Evolutionary conservation across 495 filamentous ascomycete genomes (phyloP), one percentile per base, ranked within the genome.

Genomic region (Lepidopterella palustris): DNA sequence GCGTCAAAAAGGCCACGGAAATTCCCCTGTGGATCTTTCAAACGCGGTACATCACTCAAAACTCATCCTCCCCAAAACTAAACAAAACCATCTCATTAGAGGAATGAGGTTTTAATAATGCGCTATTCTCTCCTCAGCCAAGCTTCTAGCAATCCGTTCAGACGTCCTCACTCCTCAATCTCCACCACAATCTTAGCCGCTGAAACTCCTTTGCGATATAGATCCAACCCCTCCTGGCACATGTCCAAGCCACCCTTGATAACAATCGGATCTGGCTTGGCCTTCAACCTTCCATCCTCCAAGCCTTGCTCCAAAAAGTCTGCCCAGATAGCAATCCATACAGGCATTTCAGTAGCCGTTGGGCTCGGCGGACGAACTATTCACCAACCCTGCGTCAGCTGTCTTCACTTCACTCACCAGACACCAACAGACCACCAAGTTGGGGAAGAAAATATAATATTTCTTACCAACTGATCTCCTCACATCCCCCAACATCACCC

Each of bases 111-210:
- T n/a, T n/a, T n/a, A n/a, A n/a, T n/a, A n/a, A n/a, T n/a, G n/a
- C n/a, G n/a, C n/a, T n/a, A n/a, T n/a, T n/a, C n/a, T n/a, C n/a
- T n/a, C n/a, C n/a, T n/a, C n/a, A n/a, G n/a, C n/a, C n/a, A n/a
- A n/a, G n/a, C n/a, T n/a, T n/a, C n/a, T n/a, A n/a, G n/a, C n/a
- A n/a, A n/a, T n/a, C n/a, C n/a, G n/a, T n/a, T n/a, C n/a, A n/a
- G n/a, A n/a, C n/a, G n/a, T n/a, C n/a, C n/a, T n/a, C n/a, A n/a
- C n/a, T n/a, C n/a, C n/a, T n/a, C n/a, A n/a, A n/a, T n/a, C n/a
- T n/a, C 51, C 27, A 73, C 68, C 13, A 73, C 70, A 49, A 77
- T 45, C 57, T 78, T 78, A 51, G 65, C 60, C 0, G 75, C 74
- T 40, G 71, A 74, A 0, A 72, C 70, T 8, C 73, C 75, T 35